A percentile compares a stretch with the other conserved stretches of the same genome.
Evolutionary conservation across 495 filamentous ascomycete species (phyloP).

Genomic region (Lepidopterella palustris): DNA sequence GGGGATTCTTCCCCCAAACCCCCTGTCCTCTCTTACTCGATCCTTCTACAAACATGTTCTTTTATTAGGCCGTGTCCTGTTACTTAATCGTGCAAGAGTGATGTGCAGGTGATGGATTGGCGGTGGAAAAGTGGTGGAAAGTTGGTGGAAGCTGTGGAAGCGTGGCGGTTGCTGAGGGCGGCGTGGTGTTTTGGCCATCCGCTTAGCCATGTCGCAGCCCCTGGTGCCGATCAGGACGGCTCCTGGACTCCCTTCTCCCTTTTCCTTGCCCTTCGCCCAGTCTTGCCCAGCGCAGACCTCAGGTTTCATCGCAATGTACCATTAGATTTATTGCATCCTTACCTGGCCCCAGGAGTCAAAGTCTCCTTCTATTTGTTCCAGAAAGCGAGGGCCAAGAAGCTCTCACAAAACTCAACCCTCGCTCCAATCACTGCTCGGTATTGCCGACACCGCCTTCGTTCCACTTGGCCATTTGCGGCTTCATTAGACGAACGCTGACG

Average conservation of each 20-base stretch:
- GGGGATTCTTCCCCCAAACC: too few relatives aligned
- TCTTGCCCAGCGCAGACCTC: constrained; percentile 3
- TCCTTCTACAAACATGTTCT: too few relatives aligned
- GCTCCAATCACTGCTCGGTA: background rate
- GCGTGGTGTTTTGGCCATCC: background rate
- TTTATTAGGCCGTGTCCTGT: too few relatives aligned
- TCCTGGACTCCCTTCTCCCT: too few relatives aligned
- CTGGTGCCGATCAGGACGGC: background rate
- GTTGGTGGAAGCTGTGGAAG: too few relatives aligned
- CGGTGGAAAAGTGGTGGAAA: too few relatives aligned
- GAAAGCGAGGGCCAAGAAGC: background rate
- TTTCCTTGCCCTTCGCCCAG: background rate
- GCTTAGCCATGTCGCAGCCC: background rate
- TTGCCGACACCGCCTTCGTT: background rate
- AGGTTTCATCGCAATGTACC: constrained; percentile 27
- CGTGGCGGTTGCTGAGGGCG: background rate
- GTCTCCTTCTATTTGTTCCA: constrained; percentile 6
- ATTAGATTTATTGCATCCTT: constrained; percentile 4
- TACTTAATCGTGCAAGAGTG: too few relatives aligned
- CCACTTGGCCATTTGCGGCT: background rate
- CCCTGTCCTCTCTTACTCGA: too few relatives aligned
- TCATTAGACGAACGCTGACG: background rate
- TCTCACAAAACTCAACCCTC: too few relatives aligned
- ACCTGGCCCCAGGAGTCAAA: background rate
- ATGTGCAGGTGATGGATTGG: too few relatives aligned